Evolutionary conservation across 192 early-diverging fungal species (phyloP), one percentile per base, ranked within the genome.

Genomic region (Umbelopsis ramanniana): DNA sequence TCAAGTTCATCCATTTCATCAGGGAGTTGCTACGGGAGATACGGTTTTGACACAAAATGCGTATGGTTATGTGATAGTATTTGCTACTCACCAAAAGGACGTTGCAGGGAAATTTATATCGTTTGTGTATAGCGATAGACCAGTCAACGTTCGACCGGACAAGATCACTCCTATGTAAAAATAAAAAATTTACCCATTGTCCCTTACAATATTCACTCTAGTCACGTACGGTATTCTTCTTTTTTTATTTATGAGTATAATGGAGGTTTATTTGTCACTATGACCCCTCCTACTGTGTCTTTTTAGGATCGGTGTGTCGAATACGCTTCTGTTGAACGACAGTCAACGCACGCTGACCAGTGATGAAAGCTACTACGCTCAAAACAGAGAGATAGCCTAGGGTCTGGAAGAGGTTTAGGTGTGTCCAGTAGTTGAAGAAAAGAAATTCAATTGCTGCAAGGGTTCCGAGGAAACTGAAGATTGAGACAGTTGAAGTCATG

Each of bases 11-110:
- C 70, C 72, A 0, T 53, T 75, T 21, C 52, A 72, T 6, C 72
- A 87, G 68, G 87, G 87, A 12, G 85, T 86, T 10, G 83, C 82
- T 2, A 88, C 84, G 43, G 75, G 77, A 14, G 75, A 85, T 10
- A 72, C 79, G 2, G 75, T 83, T 9, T 72, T 88, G 6, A 67
- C 76, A n/a, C 85, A 83, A 35, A 84, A 82, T 57, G 81, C 22
- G 4, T n/a, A 52, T 77, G 82, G 82, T 17, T 88, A 88, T 60
- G 71, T 84, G 11, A 76, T 83, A 46, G 84, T 88, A 0, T 76
- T 85, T 38, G 82, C 86, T 0, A 88, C 84, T 17, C 73, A 80
- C 38, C 80, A 85, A 22, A 74, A 81, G 46, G 80, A 78, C 6
- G 57, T 85, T 23, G 68, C 81, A 35, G 82, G 84, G 1, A 76